Base-by-base conservation (phyloP, 768 basidiomycete genomes). In the Auriculariales sp. region DNA sequence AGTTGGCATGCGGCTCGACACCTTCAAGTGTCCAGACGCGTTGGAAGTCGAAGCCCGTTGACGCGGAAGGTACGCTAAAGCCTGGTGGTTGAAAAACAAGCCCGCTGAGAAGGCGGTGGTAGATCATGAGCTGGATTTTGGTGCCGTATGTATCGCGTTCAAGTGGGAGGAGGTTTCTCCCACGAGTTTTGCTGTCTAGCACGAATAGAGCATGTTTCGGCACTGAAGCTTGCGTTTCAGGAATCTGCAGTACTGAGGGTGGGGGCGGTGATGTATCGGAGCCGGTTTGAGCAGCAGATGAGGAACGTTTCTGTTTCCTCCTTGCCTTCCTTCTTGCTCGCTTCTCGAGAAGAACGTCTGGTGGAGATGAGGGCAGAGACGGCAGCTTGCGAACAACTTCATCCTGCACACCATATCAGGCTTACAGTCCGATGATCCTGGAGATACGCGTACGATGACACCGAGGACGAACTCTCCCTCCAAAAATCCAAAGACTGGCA, bases 401-500 rank as follows among this genome's bases (percentile, higher is more conserved):
- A 49, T 82, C 80, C 80, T 79, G 54, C 31, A 27, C 17, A 29
- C 46, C 34, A 46, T 42, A 30, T 27, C 39, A 33, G 17, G 28
- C 39, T 14, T 33, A 29, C 29, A 39, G 53, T 72, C 52, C 60
- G 85, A 14, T n/a, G n/a, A n/a, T n/a, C n/a, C n/a, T n/a, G n/a
- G n/a, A n/a, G n/a, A n/a, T 2, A 53, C 49, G 19, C 57, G 51
- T 50, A 59, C 91, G 34, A 93, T 84, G 28, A 89, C 68, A 1
- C 91, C 91, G 24, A 77, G 60, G 14, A 93, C 71, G 19, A 83
- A 65, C 49, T 79, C 68, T 24, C 65, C 74, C 24, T 83, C 71
- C 3, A 89, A 61, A 49, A 87, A 70, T 0, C 85, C 84, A 54
- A 91, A 86, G 2, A 93, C 81, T 3, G 86, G 87, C 48, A 92